Base-by-base conservation (phyloP, 306 rosid genomes). In the Casuarina glauca region DNA sequence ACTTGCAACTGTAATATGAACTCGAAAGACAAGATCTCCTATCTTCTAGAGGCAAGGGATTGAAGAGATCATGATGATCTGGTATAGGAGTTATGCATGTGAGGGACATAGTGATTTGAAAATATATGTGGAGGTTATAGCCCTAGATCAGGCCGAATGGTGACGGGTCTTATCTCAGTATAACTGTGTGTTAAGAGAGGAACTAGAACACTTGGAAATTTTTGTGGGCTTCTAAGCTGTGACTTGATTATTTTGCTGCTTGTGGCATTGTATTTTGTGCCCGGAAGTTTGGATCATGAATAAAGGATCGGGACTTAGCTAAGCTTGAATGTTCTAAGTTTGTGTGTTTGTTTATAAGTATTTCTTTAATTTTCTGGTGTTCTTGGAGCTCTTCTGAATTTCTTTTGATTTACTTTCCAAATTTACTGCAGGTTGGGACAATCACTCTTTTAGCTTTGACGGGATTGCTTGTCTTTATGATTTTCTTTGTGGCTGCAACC, bases 401-500 rank as follows among this genome's bases (percentile, higher is more conserved):
- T 54, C 60, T 15, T 45, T 15, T 74, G 72, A 46, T 55, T 84
- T 64, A 6, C 54, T 49, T 74, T 46, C 48, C 58, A 52, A 49
- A 64, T 72, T 61, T 82, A 26, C 81, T 84, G 85, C 89, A 95
- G 98, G 96, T 88, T 82, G 98, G 98, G 74, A 72, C 84, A 2
- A 76, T 92, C 72, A 69, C 88, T 78, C 69, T 83, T 74, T 84
- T 95, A 81, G 81, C 90, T 68, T 69, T 89, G 75, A 89, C 98
- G 52, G 98, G 98, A 60, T 77, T 93, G 84, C 88, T 92, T 73
- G 86, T 91, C 78, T 95, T 95, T 77, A 77, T 71, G 89, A 89
- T 95, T 81, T 95, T 95, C 97, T 88, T 92, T 77, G 75, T 89
- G 86, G 83, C 91, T 26, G 98, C 97, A 64, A 92, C 97, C 62